Evolutionary conservation across 352 stramenopile species (phyloP), one percentile per base, ranked within the genome.

Genomic region (Phytophthora ramorum): DNA sequence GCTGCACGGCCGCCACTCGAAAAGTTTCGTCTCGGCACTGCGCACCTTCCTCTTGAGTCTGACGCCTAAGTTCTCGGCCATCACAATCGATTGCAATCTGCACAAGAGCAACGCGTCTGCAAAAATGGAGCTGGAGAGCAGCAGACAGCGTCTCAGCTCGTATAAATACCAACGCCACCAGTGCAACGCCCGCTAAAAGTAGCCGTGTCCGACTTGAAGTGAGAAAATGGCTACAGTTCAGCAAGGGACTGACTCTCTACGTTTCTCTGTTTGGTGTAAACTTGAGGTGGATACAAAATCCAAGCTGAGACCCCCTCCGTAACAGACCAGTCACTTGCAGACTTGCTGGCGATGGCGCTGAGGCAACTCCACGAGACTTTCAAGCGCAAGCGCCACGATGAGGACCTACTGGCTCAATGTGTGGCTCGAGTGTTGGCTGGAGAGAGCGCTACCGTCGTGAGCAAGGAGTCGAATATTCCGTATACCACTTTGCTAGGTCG

Each of bases 31-130:
- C 54, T 81, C 69, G 9, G 69, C 52, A 54, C 71, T 93, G n/a
- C 60, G 69, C 38, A 91, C 79, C 43, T 89, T 89, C 13, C 83
- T 77, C 71, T 90, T 90, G 59, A 92, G 73, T 61, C 70, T 37
- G 46, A 71, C 70, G n/a, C 45, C 45, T 8, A 47, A 58, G 34
- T 40, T 67, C 20, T 59, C 59, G n/a, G 38, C 35, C 58, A 72
- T 72, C 41, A 34, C 32, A 37, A 58, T 46, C 13, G n/a, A 32
- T 28, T 47, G 30, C 43, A 56, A 37, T 14, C 20, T 56, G 7
- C 26, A 40, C 30, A 38, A 66, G 12, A 35, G 16, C 59, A 20
- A 28, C 10, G 22, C 20, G 41, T 35, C 38, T 17, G 47, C n/a
- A 40, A 34, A 24, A 61, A 17, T 61, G 40, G 16, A 28, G 46